Base-by-base conservation (phyloP, 1,284 basidiomycete species). In the Vanrija sp. region DNA sequence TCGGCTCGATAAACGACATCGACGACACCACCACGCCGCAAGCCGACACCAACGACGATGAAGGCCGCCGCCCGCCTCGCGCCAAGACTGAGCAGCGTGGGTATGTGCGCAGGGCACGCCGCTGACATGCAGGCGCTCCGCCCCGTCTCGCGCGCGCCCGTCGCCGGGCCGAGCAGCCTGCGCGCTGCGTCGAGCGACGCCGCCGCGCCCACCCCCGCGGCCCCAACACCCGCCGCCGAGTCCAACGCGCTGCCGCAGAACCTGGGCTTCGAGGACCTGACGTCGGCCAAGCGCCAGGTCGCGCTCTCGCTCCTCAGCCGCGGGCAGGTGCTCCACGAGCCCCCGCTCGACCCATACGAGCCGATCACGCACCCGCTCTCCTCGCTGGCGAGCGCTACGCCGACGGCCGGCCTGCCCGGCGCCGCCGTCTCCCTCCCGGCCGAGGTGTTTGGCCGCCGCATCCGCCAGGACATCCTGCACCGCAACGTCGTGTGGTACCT, bases 381-480 rank as follows among this genome's bases (percentile, higher is more conserved):
- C 5, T 70, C 69, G 6, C 60, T 76, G 10, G 63, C 62, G 9
- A 65, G 67, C 4, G 9, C 59, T 10, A 66, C 64, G 22, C 73
- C 75, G 0, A 69, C 72, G 4, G 9, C 46, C 7, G 31, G 14
- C 35, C 2, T 14, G 4, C 36, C 42, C 65, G 68, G 61, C 63
- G 35, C 45, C 63, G 15, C 60, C 19, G 58, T 75, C 39, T 56
- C 66, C 7, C 69, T 77, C 6, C 71, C 75, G 16, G 54, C 67
- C 8, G 65, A 68, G 12, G 63, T 98, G 23, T 99, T 98, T 75
- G 81, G 83, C 62, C 85, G 89, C 60, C 88, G 88, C 27, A 84
- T 95, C 41, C 87, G 95, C 47, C 83, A 85, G 19, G 93, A 98
- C 71, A 89, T 98, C 57, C 84, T 98, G 10, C 95, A 98, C 75